These are phyloP conservation scores for Berkeleyomyces basicola DNA, from an alignment of 2,329 filamentous ascomycete species.

Conservation along the genomic window DNA sequence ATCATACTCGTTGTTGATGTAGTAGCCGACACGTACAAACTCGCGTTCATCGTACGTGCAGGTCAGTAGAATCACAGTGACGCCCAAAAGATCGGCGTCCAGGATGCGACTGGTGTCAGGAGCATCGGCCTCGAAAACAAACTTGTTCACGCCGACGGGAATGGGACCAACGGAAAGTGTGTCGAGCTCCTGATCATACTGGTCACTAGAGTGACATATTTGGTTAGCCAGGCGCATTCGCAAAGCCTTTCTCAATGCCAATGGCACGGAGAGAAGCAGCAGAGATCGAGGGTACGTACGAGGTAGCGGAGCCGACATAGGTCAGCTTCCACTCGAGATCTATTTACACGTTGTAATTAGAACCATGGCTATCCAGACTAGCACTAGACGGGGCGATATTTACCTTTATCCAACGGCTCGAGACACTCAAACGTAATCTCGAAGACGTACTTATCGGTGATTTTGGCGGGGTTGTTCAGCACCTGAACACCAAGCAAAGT, in stretches of 20 bases:
- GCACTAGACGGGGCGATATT: slow-evolving; percentile 13
- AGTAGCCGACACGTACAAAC: slow-evolving; percentile 96
- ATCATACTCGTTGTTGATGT: slow-evolving; percentile 98
- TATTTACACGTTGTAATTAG: slow-evolving; percentile 22
- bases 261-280: slow-evolving; percentile 13
- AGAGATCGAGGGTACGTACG: slow-evolving; percentile 40
- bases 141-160: slow-evolving; percentile 95
- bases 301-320: slow-evolving; percentile 95
- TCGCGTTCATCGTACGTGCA: slow-evolving; percentile 94
- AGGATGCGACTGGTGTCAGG: slow-evolving; percentile 84
- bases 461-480: slow-evolving; percentile 90
- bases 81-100: slow-evolving; percentile 85
- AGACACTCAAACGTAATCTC: slow-evolving; percentile 98
- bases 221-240: slow-evolving; percentile 8
- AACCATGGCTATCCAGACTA: slow-evolving; percentile 13
- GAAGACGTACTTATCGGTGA: slow-evolving; percentile 85
- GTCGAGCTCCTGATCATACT: slow-evolving; percentile 97
- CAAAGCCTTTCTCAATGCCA: slow-evolving; percentile 15
- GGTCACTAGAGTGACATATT: slow-evolving; percentile 43
- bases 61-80: slow-evolving; percentile 90
- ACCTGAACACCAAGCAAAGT: slow-evolving; percentile 91
- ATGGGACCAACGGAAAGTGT: slow-evolving; percentile 94
- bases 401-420: slow-evolving; percentile 84
- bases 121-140: slow-evolving; percentile 88
- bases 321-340: slow-evolving; percentile 99